Conservation (phyloP, 306 rosid species). For the Lathyrus tuberosus region DNA sequence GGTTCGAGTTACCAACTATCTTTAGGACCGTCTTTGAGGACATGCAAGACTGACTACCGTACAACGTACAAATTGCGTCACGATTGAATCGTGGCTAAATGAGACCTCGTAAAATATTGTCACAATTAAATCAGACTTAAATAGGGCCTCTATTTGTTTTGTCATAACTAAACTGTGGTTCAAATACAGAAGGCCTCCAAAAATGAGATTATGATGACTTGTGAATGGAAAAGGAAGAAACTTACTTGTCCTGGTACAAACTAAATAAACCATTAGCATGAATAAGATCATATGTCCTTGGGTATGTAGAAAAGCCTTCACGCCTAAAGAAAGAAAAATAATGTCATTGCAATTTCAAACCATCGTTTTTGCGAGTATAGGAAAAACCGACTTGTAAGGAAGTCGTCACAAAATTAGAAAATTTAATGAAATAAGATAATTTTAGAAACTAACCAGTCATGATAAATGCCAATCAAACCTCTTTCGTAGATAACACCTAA, state of each 20-base stretch:
- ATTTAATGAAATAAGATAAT: constrained; percentile 18
- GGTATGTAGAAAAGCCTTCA: constrained; percentile 99
- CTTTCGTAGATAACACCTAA: constrained; percentile 88
- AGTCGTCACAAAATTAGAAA: not conserved
- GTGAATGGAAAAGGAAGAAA: constrained; percentile 34
- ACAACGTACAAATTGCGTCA: too few species aligned
- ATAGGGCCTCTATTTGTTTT: too few species aligned
- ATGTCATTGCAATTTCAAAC: constrained; percentile 18
- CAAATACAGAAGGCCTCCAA: too few species aligned
- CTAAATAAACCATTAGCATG: constrained; percentile 82
- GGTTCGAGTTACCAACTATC: not conserved
- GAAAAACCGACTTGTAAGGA: not conserved
- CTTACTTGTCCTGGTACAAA: constrained; percentile 79
- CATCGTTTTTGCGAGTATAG: not conserved
- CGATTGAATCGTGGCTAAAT: too few species aligned
- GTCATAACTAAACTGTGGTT: too few species aligned
- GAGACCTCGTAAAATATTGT: too few species aligned
- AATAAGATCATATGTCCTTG: constrained; percentile 92
- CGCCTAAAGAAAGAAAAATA: constrained; percentile 67
- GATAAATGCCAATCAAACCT: constrained; percentile 95
- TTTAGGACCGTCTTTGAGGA: too few species aligned
- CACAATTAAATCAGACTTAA: too few species aligned
- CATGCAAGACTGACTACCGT: too few species aligned
- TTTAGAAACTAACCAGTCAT: constrained; percentile 75
- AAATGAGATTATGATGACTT: not conserved